These are phyloP conservation scores for Boletus rex-veris DNA, from an alignment of 768 basidiomycete genomes.

Conservation along the genomic window DNA sequence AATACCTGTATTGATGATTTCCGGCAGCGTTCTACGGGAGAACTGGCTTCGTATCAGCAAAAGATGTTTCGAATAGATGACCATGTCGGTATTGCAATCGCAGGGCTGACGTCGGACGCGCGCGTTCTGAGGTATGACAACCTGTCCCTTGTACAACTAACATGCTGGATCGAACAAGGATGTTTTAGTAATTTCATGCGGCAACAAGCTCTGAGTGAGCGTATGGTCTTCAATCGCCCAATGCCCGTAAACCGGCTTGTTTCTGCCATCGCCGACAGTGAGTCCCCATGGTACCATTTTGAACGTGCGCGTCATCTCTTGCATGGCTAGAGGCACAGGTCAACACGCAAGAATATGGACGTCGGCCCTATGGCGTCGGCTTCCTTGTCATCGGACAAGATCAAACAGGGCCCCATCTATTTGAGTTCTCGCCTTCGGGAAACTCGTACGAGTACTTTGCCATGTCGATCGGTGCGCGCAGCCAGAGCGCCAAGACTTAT, in stretches of 20 bases:
- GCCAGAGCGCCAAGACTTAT: constrained; percentile 98
- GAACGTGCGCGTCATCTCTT: constrained; percentile 1
- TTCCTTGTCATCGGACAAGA: constrained; percentile 97
- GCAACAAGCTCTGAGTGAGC: constrained; percentile 93
- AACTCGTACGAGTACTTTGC: constrained; percentile 98
- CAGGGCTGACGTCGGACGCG: constrained; percentile 97
- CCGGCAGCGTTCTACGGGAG: constrained; percentile 90
- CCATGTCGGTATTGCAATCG: constrained; percentile 99
- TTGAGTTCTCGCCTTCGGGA: constrained; percentile 97
- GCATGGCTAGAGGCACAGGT: constrained; percentile 81
- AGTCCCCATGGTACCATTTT: constrained; percentile 31
- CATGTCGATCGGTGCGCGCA: constrained; percentile 97
- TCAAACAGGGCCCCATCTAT: constrained; percentile 95
- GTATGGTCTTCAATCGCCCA: constrained; percentile 94
- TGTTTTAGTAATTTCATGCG: constrained; percentile 92
- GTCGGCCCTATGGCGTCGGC: constrained; percentile 96
- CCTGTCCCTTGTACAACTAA: background rate
- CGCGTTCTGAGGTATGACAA: constrained; percentile 80
- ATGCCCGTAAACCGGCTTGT: constrained; percentile 94
- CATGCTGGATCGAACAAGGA: background rate
- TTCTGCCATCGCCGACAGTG: constrained; percentile 91
- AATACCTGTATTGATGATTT: constrained; percentile 3
- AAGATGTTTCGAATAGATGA: constrained; percentile 99
- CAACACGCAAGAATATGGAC: constrained; percentile 98
- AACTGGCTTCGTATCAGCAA: constrained; percentile 98